These are phyloP conservation scores for Acacia concinna DNA, from an alignment of 331 rosid species.

Conservation along the genomic window DNA sequence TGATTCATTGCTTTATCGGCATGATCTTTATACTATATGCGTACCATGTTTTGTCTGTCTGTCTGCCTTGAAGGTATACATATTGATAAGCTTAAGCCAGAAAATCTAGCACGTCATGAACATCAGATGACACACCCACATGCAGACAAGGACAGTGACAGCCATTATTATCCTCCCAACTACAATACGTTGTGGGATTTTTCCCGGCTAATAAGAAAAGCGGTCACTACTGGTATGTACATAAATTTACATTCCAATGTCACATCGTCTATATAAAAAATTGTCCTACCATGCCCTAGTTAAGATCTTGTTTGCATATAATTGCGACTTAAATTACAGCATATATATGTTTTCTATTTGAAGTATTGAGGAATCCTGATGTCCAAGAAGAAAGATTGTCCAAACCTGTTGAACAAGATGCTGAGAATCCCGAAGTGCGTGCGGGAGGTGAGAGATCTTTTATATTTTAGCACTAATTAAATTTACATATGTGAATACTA, in stretches of 20 bases:
- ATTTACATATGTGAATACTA: not conserved
- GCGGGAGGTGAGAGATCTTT: not conserved
- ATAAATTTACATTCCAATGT: not conserved
- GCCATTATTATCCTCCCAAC: not conserved
- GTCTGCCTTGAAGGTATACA: not conserved
- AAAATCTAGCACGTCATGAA: not conserved
- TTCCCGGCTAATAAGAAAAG: not conserved
- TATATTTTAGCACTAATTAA: not conserved
- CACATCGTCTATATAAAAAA: not conserved
- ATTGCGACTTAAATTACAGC: not conserved
- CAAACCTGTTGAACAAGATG: not conserved
- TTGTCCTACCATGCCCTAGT: too few species aligned
- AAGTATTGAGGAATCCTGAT: too few species aligned
- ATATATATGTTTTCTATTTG: too few species aligned
- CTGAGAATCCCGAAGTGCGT: not conserved
- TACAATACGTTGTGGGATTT: not conserved
- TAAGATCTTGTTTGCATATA: not conserved
- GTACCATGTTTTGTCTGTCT: not conserved
- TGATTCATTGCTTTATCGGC: not conserved
- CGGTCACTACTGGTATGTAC: not conserved
- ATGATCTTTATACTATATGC: not conserved
- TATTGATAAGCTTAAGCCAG: not conserved
- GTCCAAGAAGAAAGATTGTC: too few species aligned
- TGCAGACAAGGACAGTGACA: not conserved
- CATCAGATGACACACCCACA: not conserved